A percentile compares a stretch with the other conserved stretches of the same genome.
Evolutionary conservation across 2,329 filamentous ascomycete genomes (phyloP).

Genomic region (Byssothecium circinans): DNA sequence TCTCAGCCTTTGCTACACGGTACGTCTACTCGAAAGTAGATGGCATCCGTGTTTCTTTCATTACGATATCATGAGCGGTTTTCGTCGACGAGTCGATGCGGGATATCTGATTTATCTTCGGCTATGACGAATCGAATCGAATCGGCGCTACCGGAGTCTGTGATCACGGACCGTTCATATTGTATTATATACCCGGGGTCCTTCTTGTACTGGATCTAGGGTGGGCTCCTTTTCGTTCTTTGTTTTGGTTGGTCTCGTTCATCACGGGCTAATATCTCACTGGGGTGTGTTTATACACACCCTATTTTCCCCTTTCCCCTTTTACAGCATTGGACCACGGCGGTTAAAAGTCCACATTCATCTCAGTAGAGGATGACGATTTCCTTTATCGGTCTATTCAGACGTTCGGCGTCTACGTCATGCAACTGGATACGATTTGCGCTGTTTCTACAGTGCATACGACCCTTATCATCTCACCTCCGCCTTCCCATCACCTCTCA

Average conservation of each 20-base stretch:
- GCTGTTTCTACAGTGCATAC: background rate
- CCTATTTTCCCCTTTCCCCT: constrained; percentile 7
- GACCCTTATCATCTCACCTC: background rate
- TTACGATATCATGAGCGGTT: constrained; percentile 33
- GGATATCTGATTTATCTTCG: constrained; percentile 35
- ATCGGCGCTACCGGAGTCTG: constrained; percentile 39
- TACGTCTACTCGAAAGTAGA: constrained; percentile 1
- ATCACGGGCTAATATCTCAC: constrained; percentile 13
- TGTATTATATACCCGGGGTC: constrained; percentile 44
- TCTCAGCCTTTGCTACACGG: constrained; percentile 15
- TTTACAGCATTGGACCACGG: constrained; percentile 16
- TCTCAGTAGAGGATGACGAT: constrained; percentile 13
- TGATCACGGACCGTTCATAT: constrained; percentile 34
- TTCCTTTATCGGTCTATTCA: constrained; percentile 2
- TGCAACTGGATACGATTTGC: background rate
- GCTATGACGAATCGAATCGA: constrained; percentile 39
- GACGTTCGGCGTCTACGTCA: constrained; percentile 1
- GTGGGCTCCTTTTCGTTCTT: constrained; percentile 25
- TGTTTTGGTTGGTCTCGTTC: constrained; percentile 29
- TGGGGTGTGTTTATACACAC: constrained; percentile 12
- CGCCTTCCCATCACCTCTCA: background rate
- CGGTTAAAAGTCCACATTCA: constrained; percentile 17
- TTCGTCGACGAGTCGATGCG: constrained; percentile 39
- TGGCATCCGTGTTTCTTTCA: background rate
- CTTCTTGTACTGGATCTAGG: constrained; percentile 23